Base-by-base conservation (phyloP, 495 filamentous ascomycete genomes). In the Massariosphaeria phaeospora region DNA sequence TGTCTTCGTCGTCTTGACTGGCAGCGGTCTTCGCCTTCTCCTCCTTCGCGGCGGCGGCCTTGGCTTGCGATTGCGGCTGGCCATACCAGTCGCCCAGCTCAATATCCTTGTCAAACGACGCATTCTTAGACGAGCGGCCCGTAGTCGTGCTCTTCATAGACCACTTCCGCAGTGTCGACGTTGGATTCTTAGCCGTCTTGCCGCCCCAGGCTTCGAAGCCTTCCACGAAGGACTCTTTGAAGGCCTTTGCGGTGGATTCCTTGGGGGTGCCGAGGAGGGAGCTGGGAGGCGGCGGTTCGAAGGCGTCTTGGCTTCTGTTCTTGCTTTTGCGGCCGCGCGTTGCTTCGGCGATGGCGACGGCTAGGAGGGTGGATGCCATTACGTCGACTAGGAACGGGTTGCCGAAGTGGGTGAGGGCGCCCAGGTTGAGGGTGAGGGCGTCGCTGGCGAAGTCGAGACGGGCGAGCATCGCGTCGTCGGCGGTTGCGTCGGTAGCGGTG, bases 311-410 rank as follows among this genome's bases (percentile, higher is more conserved):
- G n/a, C 31, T 55, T 1, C 20, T 41, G 4, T 48, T 29, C 20
- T 31, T 46, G 33, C 20, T 47, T 15, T 29, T 33, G 17, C 41
- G 47, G 1, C 48, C 55, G n/a, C 58, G 54, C 8, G 46, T 39
- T 3, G 55, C 50, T 57, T 71, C 69, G 3, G 69, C 62, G 21
- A 70, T 62, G 0, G 85, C 85, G 18, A 91, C 84, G 11, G 86
- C 73, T 27, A 89, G 65, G 12, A 89, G 71, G 0, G 86, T 84
- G 2, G 81, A 77, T 8, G 87, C 75, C 1, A 80, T 75, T 0
- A 88, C 85, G 66, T 91, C 87, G n/a, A 90, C 77, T 3, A 87
- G 73, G 62, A 88, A 89, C 33, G 87, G 75, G 33, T 80, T 82
- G 1, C 73, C 73, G 20, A 81, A 71, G 5, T 69, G 72, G 4